Base-by-base conservation (phyloP, 768 basidiomycete species). In the Tylopilus plumbeoviolaceoides region DNA sequence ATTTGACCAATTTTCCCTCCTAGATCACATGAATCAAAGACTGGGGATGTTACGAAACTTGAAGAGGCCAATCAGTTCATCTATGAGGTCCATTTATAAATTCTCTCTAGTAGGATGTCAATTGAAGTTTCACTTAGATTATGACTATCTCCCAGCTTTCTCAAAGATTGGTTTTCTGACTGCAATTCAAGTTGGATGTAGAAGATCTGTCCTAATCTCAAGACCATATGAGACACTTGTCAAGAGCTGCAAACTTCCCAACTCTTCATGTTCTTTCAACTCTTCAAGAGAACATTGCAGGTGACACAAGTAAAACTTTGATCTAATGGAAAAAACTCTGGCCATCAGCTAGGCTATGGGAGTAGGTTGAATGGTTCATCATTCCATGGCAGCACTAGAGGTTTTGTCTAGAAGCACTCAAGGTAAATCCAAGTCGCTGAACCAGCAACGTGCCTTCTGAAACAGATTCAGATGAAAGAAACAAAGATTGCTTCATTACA, bases 401-500 rank as follows among this genome's bases (percentile, higher is more conserved):
- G 93, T 2, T 95, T 98, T 71, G 85, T 59, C 72, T 98, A 21
- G 87, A 90, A 49, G 82, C 87, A 0, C 69, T 98, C 23, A 93
- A 95, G 84, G 92, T 92, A 49, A 57, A 23, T 17, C 15, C 15
- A 2, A 25, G 20, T 23, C 10, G 12, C 27, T 36, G 12, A 14
- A 23, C n/a, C 12, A 5, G 23, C 5, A 14, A 18, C 31, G 44
- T 17, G 8, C 23, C 11, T 41, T 45, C 35, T 31, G 7, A 31
- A 17, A 4, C 33, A 11, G 44, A n/a, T 20, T 30, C 56, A 95
- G 93, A 70, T 93, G 71, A 86, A 83, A 63, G 91, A 94, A 59
- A 92, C 86, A 9, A 90, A 82, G 70, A 89, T 73, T 98, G 18
- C 75, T 97, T 14, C 94, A 95, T 66, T 95, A 92, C 64, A 67